Percentiles rank a stretch among this genome's conserved stretches.
These are phyloP conservation scores for Lasiodiplodia sp. DNA, from an alignment of 2,329 filamentous ascomycete species.

Conservation along the genomic window DNA sequence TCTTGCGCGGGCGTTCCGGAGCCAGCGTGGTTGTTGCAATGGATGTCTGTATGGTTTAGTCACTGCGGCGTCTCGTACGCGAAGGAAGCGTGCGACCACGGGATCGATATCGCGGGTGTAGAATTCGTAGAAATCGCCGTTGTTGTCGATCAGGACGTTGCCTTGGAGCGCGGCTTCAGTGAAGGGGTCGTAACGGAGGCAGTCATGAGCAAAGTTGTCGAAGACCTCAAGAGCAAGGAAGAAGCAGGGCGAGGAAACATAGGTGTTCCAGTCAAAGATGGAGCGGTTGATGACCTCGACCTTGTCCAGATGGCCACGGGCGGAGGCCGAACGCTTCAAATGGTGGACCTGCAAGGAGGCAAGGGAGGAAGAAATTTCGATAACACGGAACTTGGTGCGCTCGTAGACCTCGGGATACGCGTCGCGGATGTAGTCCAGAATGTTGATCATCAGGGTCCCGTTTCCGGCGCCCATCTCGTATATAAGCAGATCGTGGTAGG, in stretches of 20 bases:
- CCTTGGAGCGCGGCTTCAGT: conserved; percentile 88
- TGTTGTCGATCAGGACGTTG: conserved; percentile 81
- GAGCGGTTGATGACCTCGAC: conserved; percentile 95
- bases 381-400: conserved; percentile 91
- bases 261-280: conserved; percentile 91
- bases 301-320: conserved; percentile 79
- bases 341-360: conserved; percentile 79
- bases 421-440: conserved; percentile 93
- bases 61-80: conserved; percentile 79
- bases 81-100: conserved; percentile 80
- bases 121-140: conserved; percentile 94
- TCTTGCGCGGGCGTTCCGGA: conserved; percentile 68
- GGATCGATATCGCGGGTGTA: conserved; percentile 84
- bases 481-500: conserved; percentile 95
- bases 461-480: conserved; percentile 99
- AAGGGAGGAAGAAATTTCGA: conserved; percentile 88
- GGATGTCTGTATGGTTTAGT: conserved; percentile 66
- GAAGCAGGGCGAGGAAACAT: conserved; percentile 92
- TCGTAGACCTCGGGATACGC: conserved; percentile 91
- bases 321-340: conserved; percentile 70
- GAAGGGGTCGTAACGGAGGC: conserved; percentile 84
- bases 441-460: conserved; percentile 97
- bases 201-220: conserved; percentile 97
- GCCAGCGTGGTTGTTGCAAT: conserved; percentile 60
- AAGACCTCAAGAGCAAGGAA: conserved; percentile 98